Conservation (phyloP, 352 stramenopile species). For the Aphanomyces euteiches region DNA sequence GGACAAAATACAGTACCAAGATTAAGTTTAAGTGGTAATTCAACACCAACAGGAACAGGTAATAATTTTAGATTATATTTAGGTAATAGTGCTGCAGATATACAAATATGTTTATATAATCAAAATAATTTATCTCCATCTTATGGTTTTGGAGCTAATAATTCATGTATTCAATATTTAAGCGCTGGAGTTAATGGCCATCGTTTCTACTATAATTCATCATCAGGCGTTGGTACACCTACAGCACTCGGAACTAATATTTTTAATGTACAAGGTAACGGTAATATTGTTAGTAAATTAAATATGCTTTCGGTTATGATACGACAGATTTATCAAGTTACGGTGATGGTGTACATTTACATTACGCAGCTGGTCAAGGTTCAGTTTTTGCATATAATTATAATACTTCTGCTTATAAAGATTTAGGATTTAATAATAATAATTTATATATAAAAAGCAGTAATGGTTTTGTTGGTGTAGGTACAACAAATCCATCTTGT, state of each 20-base stretch:
- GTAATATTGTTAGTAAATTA: constrained; percentile 1
- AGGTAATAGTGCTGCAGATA: not conserved
- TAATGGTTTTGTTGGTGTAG: constrained; percentile 1
- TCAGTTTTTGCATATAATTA: not conserved
- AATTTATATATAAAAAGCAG: not conserved
- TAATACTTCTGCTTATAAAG: not conserved
- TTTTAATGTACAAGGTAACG: not conserved
- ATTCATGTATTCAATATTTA: not conserved
- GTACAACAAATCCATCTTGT: constrained; percentile 7
- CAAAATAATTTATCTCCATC: not conserved
- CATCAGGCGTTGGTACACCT: not conserved
- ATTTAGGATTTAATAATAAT: constrained; percentile 2
- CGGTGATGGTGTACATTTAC: not conserved
- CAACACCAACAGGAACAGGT: not conserved
- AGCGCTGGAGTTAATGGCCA: not conserved
- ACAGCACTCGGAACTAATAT: not conserved
- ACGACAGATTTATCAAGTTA: not conserved
- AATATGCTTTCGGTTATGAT: not conserved
- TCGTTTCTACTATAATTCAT: not conserved
- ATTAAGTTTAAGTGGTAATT: constrained; percentile 5
- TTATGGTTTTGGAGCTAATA: constrained; percentile 3
- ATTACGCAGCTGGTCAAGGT: not conserved
- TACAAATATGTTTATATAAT: constrained; percentile 1
- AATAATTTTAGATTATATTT: not conserved
- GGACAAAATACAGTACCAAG: not conserved